These are phyloP conservation scores for Eimeria zaria DNA, from an alignment of 169 alveolate species.

Conservation along the genomic window DNA sequence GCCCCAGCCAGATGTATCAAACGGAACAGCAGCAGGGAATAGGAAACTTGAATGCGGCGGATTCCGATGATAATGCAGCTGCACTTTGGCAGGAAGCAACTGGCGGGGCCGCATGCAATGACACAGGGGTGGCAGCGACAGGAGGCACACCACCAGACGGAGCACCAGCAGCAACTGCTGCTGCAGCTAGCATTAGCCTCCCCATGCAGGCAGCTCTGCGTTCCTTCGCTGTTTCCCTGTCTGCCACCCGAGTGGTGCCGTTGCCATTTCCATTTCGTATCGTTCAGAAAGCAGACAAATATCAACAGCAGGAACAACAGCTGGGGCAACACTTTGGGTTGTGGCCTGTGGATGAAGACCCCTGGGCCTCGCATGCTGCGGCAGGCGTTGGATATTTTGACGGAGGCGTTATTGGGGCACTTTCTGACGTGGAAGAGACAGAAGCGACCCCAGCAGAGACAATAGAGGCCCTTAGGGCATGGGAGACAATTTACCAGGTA, in stretches of 20 bases:
- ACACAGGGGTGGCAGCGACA: not conserved
- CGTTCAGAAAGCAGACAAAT: slow-evolving; percentile 10
- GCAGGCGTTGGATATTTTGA: slow-evolving; percentile 51
- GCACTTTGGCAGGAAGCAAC: not conserved
- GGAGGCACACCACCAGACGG: not conserved
- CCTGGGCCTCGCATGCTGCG: slow-evolving; percentile 7
- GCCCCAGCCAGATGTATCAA: not conserved
- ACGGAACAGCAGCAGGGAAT: slow-evolving; percentile 22
- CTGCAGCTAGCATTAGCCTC: slow-evolving; percentile 70
- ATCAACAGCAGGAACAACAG: slow-evolving; percentile 3
- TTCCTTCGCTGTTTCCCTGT: slow-evolving; percentile 76
- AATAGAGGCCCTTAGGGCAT: slow-evolving; percentile 60
- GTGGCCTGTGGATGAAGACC: slow-evolving; percentile 25
- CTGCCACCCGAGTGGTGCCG: slow-evolving; percentile 73
- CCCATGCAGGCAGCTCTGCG: slow-evolving; percentile 76
- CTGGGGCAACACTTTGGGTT: slow-evolving; percentile 11
- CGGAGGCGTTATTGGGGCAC: not conserved
- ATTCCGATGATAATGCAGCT: not conserved
- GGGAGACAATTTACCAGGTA: slow-evolving; percentile 66
- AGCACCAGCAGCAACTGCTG: slow-evolving; percentile 26
- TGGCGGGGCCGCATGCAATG: not conserved
- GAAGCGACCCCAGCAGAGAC: slow-evolving; percentile 70
- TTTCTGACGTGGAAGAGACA: slow-evolving; percentile 24
- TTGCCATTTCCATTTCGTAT: slow-evolving; percentile 73
- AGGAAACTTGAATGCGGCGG: not conserved